These are phyloP conservation scores for Tylopilus intermedius DNA, from an alignment of 768 basidiomycete species.

Conservation along the genomic window DNA sequence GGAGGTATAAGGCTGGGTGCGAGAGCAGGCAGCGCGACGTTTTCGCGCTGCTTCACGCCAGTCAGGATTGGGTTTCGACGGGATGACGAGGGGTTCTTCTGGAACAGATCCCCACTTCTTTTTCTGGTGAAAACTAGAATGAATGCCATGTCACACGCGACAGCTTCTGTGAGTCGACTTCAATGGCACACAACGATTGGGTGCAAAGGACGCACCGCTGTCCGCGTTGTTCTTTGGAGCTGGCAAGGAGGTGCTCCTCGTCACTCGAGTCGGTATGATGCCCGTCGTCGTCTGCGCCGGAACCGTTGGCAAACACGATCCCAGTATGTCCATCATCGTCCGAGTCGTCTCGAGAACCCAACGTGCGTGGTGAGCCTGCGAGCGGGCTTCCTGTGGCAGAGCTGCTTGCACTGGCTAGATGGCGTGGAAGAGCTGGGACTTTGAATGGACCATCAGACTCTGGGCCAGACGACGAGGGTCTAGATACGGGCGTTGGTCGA, in stretches of 20 bases:
- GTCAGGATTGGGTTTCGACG: conserved; percentile 80
- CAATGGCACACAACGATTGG: conserved; percentile 23
- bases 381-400: conserved; percentile 54
- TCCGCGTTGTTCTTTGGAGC: conserved; percentile 57
- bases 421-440: conserved; percentile 57
- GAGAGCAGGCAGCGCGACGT: conserved; percentile 33
- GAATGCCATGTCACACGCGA: background rate
- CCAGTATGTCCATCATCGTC: conserved; percentile 26
- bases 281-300: conserved; percentile 26
- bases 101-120: conserved; percentile 35
- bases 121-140: conserved; percentile 41
- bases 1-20: conserved; percentile 6
- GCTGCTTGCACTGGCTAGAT: conserved; percentile 37
- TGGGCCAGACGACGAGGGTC: conserved; percentile 56
- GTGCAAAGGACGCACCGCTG: conserved; percentile 73
- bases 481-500: conserved; percentile 66
- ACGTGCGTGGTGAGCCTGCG: conserved; percentile 44
- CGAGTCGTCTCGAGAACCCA: conserved; percentile 23
- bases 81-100: conserved; percentile 74
- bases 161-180: conserved; percentile 73
- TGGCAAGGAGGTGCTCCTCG: conserved; percentile 56
- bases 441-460: conserved; percentile 61
- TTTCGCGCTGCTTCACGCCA: conserved; percentile 81
- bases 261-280: conserved; percentile 48
- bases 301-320: conserved; percentile 21